These are phyloP conservation scores for Talaromyces sp. DNA, from an alignment of 2,329 filamentous ascomycete species.

Conservation along the genomic window DNA sequence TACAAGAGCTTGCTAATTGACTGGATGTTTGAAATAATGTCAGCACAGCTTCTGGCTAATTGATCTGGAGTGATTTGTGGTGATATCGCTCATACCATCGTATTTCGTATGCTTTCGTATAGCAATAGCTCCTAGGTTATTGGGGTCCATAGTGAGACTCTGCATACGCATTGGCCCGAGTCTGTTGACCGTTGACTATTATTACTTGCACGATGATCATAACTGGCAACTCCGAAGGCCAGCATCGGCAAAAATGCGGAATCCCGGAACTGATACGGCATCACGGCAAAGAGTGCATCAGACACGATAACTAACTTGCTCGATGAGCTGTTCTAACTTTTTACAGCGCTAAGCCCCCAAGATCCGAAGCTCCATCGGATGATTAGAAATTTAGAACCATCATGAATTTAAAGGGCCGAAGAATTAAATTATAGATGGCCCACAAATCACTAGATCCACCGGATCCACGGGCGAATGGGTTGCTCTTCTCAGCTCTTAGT, in stretches of 20 bases:
- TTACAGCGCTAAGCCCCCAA: neutral
- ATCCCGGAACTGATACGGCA: neutral
- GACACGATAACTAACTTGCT: too few species aligned
- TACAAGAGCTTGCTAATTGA: neutral
- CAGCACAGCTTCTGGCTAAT: neutral
- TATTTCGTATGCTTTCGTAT: neutral
- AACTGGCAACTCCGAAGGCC: neutral
- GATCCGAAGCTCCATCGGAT: neutral
- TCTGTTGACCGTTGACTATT: neutral
- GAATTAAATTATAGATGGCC: neutral
- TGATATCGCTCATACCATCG: neutral
- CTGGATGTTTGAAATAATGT: neutral
- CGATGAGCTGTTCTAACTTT: too few species aligned
- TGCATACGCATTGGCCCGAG: neutral
- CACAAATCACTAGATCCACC: neutral
- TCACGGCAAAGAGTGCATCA: neutral
- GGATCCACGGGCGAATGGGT: neutral
- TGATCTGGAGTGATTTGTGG: too few species aligned
- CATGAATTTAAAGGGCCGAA: neutral
- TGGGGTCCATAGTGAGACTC: neutral
- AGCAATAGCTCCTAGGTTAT: neutral
- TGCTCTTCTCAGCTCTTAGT: neutral
- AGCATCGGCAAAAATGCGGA: neutral
- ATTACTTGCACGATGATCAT: neutral
- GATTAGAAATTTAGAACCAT: too few species aligned